phyloP scores from a whole-genome alignment of 768 basidiomycete genomes.

The Lactarius indigo region DNA sequence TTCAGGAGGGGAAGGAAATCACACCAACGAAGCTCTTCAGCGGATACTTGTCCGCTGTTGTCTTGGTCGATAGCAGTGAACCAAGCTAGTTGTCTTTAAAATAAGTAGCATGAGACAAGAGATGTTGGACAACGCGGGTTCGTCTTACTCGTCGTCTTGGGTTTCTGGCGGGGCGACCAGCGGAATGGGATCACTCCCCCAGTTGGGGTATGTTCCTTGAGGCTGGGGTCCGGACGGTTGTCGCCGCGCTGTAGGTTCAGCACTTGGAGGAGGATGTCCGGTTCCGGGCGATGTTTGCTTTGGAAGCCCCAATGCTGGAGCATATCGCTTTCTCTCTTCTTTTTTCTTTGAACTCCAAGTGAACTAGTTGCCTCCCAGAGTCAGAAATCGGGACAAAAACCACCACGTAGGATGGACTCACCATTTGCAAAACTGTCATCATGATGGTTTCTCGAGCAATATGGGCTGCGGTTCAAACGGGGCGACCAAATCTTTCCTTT shows the following conservation, averaged over 20 bases:
- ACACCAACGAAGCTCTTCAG: conserved; percentile 5
- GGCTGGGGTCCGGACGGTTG: neutral
- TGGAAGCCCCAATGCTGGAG: neutral
- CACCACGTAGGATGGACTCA: neutral
- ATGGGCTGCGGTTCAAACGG: neutral
- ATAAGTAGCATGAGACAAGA: neutral
- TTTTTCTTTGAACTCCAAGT: neutral
- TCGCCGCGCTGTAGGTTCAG: neutral
- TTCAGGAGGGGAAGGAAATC: neutral
- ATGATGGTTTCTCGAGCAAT: neutral
- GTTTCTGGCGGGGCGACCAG: neutral
- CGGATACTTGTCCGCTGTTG: conserved; percentile 7
- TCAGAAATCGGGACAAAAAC: neutral
- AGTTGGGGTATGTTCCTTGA: neutral
- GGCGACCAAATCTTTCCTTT: neutral
- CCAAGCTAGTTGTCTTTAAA: neutral
- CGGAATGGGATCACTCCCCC: neutral
- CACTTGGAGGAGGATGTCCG: neutral
- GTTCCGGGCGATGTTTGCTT: neutral
- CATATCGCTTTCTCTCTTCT: neutral
- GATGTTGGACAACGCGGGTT: neutral
- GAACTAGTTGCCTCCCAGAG: neutral
- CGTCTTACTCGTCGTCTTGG: conserved; percentile 5
- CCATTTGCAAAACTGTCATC: neutral
- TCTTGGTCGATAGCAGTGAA: conserved; percentile 11